Evolutionary conservation across 2,329 filamentous ascomycete species (phyloP).

Genomic region (Colletotrichum karsti): DNA sequence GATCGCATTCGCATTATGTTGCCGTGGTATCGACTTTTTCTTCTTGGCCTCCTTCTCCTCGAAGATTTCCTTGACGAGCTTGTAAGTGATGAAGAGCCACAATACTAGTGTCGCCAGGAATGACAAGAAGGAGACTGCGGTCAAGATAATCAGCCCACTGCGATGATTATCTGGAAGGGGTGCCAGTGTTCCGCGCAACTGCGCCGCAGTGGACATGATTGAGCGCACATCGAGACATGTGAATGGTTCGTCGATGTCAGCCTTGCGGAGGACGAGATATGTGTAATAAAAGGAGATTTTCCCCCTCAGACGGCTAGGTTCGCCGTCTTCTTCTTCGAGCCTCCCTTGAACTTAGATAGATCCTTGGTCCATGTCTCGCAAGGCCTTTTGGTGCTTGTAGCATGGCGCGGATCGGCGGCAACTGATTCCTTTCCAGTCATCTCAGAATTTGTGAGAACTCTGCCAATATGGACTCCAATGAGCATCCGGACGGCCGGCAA

Average conservation of each 20-base stretch:
- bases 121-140: slow-evolving; percentile 5
- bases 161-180: slow-evolving; percentile 15
- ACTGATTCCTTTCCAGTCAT: neutral
- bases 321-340: neutral
- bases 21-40: neutral
- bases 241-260: too few relatives aligned
- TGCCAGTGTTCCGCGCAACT: slow-evolving; percentile 5
- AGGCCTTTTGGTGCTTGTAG: neutral
- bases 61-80: neutral
- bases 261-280: too few relatives aligned
- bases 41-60: neutral
- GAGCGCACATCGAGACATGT: neutral
- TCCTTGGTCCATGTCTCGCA: neutral
- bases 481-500: neutral
- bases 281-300: too few relatives aligned
- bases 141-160: slow-evolving; percentile 5
- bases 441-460: neutral
- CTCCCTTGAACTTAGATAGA: neutral
- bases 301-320: too few relatives aligned
- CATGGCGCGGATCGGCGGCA: neutral
- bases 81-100: slow-evolving; percentile 19
- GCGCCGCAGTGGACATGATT: slow-evolving; percentile 12
- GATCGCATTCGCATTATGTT: neutral
- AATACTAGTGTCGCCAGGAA: neutral
- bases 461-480: neutral